These are phyloP conservation scores for Cnidoscolus chayamansa DNA, from an alignment of 441 rosid genomes.

Conservation along the genomic window DNA sequence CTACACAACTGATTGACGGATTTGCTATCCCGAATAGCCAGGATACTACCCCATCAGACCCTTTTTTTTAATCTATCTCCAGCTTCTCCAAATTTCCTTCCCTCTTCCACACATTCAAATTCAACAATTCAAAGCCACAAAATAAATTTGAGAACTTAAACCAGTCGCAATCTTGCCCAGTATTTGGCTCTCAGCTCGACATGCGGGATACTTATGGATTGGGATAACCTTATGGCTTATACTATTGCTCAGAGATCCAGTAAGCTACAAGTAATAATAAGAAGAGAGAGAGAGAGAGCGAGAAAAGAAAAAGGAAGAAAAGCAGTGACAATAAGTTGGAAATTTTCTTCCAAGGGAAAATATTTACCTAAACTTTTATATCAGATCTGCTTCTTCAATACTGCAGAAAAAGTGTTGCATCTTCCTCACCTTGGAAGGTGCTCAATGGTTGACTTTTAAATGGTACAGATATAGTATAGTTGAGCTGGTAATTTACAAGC, in stretches of 20 bases:
- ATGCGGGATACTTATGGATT: neutral
- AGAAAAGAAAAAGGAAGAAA: too few species aligned
- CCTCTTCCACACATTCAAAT: neutral
- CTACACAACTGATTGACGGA: too few species aligned
- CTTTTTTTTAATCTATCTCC: neutral
- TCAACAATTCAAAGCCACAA: neutral
- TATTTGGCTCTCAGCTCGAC: neutral
- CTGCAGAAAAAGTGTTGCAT: conserved; percentile 35
- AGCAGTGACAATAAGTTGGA: too few species aligned
- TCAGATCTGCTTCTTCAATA: conserved; percentile 26
- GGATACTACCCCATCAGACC: too few species aligned
- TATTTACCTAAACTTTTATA: conserved; percentile 39
- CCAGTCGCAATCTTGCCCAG: neutral
- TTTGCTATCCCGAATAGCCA: too few species aligned
- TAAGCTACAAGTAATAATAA: neutral
- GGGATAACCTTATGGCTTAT: neutral
- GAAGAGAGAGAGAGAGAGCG: neutral
- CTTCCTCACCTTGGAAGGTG: conserved; percentile 44
- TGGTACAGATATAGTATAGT: conserved; percentile 54
- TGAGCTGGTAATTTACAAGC: conserved; percentile 80
- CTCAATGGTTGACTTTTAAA: conserved; percentile 52
- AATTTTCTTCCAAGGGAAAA: neutral
- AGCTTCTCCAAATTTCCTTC: neutral
- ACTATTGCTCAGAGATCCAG: neutral
- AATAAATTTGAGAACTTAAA: neutral